Percentiles rank a stretch among this genome's conserved stretches.
Conservation (phyloP, 2,329 filamentous ascomycete genomes). For the Aspergillus viridinutans region DNA sequence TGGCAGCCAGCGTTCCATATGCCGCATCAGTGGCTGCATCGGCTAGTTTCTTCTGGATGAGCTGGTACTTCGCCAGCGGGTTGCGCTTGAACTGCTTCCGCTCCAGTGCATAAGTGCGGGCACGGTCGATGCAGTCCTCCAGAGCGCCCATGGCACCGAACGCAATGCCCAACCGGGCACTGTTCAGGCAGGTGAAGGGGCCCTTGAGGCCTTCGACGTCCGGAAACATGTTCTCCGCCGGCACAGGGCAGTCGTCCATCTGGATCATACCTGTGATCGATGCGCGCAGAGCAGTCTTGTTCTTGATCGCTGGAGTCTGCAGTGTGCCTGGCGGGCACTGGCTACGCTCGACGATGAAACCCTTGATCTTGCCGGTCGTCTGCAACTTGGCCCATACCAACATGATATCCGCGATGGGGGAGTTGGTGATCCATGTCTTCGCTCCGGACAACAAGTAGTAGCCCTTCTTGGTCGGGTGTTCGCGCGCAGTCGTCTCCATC, state of each 20-base stretch:
- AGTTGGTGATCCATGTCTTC: slow-evolving; percentile 97
- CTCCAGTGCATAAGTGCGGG: slow-evolving; percentile 84
- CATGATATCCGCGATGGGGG: slow-evolving; percentile 78
- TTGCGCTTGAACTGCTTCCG: slow-evolving; percentile 95
- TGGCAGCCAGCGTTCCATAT: slow-evolving; percentile 82
- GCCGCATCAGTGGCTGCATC: slow-evolving; percentile 88
- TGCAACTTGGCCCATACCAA: slow-evolving; percentile 92
- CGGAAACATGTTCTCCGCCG: slow-evolving; percentile 90
- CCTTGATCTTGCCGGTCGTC: slow-evolving; percentile 87
- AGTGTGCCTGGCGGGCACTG: slow-evolving; percentile 83
- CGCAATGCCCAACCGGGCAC: slow-evolving; percentile 86
- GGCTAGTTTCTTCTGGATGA: slow-evolving; percentile 95
- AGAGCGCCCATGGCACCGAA: slow-evolving; percentile 91
- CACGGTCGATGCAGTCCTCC: slow-evolving; percentile 80
- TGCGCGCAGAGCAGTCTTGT: slow-evolving; percentile 91
- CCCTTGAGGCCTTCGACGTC: slow-evolving; percentile 80
- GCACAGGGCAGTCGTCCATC: slow-evolving; percentile 83
- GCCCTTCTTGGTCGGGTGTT: slow-evolving; percentile 77
- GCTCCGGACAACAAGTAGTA: slow-evolving; percentile 73
- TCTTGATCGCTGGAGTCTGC: slow-evolving; percentile 85
- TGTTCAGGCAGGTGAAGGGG: slow-evolving; percentile 92
- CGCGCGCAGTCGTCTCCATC: slow-evolving; percentile 83
- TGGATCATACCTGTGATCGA: slow-evolving; percentile 98
- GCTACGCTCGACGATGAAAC: slow-evolving; percentile 82
- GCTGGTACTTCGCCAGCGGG: slow-evolving; percentile 90